Evolutionary conservation across 2,329 filamentous ascomycete species (phyloP), one percentile per base, ranked within the genome.

Genomic region (Verticillium zaregamsianum): DNA sequence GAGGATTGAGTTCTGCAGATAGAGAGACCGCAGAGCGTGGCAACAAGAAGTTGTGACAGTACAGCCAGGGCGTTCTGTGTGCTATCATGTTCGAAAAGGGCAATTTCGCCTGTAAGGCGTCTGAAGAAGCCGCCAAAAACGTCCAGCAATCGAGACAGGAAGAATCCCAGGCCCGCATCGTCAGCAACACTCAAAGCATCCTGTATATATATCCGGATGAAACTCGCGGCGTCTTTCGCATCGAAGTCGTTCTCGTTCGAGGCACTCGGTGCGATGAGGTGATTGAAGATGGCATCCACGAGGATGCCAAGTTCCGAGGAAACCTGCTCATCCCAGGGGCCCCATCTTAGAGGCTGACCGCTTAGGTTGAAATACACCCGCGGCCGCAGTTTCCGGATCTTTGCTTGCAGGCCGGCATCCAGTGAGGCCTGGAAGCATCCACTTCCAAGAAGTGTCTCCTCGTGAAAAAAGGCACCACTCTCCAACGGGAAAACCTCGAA

Each of bases 401-500:
- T 69, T 20, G 73, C 66, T 6, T 66, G 62, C 8, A 73, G 69
- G 9, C 68, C 69, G 35, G 65, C 59, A 32, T 75, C 72, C 2
- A 76, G 66, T 3, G 77, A 76, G 32, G 74, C 74, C 20, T 75
- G 70, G 6, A 89, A 67, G 1, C 76, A 71, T 2, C 86, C 85
- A 65, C 78, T 80, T 8, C 86, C 87, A 55, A 89, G 73, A 32
- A 88, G 70, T 0, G 86, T 89, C 59, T 77, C 82, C 63, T 82
- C 78, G 60, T 88, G 86, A 59, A 89, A 89, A 70, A 81, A 88
- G 0, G 83, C 78, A 3, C 81, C 81, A 7, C 72, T 67, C 45
- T 83, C 80, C 33, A 89, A 73, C 20, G 86, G 86, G 59, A 87
- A 86, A 5, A 85, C 72, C 55, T 88, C 85, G 64, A 90, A 90